Evolutionary conservation across 179 eudicot species (phyloP).

Genomic region (Silene coronaria): DNA sequence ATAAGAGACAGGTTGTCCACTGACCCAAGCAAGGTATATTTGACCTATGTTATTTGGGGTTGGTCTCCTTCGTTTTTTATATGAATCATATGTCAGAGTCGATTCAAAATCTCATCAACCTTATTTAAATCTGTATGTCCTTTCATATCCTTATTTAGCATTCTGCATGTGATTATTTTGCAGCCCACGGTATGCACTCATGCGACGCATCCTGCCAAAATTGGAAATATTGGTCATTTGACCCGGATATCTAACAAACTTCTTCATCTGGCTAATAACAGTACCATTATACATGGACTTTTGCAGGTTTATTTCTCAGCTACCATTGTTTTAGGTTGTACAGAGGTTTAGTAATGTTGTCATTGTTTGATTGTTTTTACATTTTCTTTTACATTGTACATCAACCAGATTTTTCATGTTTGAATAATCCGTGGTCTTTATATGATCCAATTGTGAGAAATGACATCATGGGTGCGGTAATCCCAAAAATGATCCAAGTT

Average conservation of each 20-base stretch:
- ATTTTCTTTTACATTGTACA: background rate
- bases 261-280: slow-evolving; percentile 53
- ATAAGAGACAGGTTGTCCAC: too few species aligned
- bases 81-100: slow-evolving; percentile 1
- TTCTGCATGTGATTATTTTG: slow-evolving; percentile 25
- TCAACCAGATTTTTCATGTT: background rate
- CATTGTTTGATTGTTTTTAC: background rate
- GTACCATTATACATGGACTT: slow-evolving; percentile 41
- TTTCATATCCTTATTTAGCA: slow-evolving; percentile 12
- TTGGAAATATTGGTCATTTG: slow-evolving; percentile 86
- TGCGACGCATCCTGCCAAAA: slow-evolving; percentile 58
- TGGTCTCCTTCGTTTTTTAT: background rate
- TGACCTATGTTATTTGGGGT: slow-evolving; percentile 4
- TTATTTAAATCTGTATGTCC: background rate
- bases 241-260: slow-evolving; percentile 91
- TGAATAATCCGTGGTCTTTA: too few species aligned
- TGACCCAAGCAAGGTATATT: slow-evolving; percentile 55
- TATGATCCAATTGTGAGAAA: too few species aligned
- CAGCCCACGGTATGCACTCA: slow-evolving; percentile 72
- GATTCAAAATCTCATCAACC: background rate
- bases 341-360: too few species aligned
- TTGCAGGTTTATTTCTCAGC: slow-evolving; percentile 50
- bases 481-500: too few species aligned
- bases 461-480: too few species aligned
- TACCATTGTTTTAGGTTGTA: background rate